A percentile compares a stretch with the other conserved stretches of the same genome.
These are phyloP conservation scores for Avena atlantica DNA, from an alignment of 176 grass and related monocot species.

Conservation along the genomic window DNA sequence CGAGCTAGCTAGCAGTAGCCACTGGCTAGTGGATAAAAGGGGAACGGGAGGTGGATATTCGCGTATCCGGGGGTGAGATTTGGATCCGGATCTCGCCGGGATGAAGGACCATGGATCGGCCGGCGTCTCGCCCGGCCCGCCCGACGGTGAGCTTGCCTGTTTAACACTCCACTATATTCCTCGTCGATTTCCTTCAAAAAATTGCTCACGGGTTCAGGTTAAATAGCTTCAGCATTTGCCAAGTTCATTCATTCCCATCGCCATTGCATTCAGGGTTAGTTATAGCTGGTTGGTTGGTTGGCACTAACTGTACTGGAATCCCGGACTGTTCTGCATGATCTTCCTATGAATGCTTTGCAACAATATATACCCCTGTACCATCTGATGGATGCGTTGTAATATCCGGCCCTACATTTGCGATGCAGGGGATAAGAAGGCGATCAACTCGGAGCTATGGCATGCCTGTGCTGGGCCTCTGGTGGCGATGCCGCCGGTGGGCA, in stretches of 20 bases:
- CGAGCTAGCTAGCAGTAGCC: not conserved
- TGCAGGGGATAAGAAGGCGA: conserved; percentile 88
- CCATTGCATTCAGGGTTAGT: not conserved
- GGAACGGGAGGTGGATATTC: conserved; percentile 43
- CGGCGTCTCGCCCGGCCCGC: conserved; percentile 48
- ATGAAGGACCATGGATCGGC: conserved; percentile 65
- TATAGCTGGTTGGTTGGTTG: not conserved
- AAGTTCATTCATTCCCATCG: conserved; percentile 11
- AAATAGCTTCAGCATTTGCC: not conserved
- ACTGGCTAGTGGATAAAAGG: conserved; percentile 17
- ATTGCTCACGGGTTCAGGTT: not conserved
- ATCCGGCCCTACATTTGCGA: conserved; percentile 5
- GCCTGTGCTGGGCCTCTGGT: conserved; percentile 93
- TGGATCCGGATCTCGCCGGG: conserved; percentile 53
- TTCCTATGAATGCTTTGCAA: not conserved
- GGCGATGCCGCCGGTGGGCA: conserved; percentile 80
- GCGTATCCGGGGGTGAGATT: conserved; percentile 28
- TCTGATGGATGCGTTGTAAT: not conserved
- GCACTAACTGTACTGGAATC: not conserved
- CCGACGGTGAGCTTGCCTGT: conserved; percentile 46
- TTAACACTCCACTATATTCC: not conserved
- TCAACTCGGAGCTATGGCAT: conserved; percentile 97
- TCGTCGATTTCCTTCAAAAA: too few species aligned
- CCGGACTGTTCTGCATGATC: not conserved
- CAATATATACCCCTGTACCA: not conserved